These are phyloP conservation scores for Glomus cerebriforme DNA, from an alignment of 192 early-diverging fungal species.

Conservation along the genomic window DNA sequence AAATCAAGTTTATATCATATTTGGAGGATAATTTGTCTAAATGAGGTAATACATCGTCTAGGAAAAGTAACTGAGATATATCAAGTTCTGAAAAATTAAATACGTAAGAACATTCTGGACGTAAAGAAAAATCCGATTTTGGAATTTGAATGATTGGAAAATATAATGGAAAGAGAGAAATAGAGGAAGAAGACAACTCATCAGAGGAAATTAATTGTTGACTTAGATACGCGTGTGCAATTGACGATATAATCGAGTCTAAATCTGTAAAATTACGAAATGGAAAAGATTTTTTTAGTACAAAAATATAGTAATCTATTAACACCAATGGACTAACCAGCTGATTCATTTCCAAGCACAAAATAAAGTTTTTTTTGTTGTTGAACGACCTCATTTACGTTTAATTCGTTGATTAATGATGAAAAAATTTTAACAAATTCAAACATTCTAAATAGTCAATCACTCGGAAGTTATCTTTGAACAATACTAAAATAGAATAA, in stretches of 20 bases:
- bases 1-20: conserved; percentile 42
- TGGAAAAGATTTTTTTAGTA: background rate
- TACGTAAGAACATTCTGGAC: conserved; percentile 63
- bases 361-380: conserved; percentile 32
- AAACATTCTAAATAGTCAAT: too few relatives aligned
- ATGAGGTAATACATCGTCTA: conserved; percentile 44
- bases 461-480: too few relatives aligned
- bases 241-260: conserved; percentile 66
- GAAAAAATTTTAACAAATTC: background rate
- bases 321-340: conserved; percentile 44
- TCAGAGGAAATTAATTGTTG: conserved; percentile 7
- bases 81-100: conserved; percentile 39
- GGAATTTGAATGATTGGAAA: conserved; percentile 66
- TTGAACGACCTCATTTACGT: background rate
- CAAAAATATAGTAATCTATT: background rate
- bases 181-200: background rate
- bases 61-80: conserved; percentile 44
- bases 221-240: conserved; percentile 57
- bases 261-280: conserved; percentile 52
- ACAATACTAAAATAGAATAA: too few relatives aligned
- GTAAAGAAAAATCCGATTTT: conserved; percentile 58
- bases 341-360: conserved; percentile 76
- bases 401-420: background rate
- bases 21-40: conserved; percentile 5
- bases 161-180: conserved; percentile 25